These are phyloP conservation scores for Pythium volutum DNA, from an alignment of 352 stramenopile genomes.

Conservation along the genomic window DNA sequence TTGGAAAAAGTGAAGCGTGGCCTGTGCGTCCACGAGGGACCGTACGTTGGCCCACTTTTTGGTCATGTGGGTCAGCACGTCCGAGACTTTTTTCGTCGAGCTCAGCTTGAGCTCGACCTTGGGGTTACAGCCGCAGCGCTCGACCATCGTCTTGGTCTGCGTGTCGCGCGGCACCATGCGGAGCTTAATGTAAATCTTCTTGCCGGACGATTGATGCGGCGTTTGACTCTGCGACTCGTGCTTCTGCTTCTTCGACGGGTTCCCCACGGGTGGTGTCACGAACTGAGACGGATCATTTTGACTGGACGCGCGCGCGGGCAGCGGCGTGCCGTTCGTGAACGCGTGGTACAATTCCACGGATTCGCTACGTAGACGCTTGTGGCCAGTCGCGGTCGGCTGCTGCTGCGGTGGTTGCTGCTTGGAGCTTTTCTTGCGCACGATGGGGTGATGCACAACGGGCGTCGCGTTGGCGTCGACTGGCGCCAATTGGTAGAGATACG, in stretches of 20 bases:
- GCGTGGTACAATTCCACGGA: conserved; percentile 19
- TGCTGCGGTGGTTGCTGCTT: neutral
- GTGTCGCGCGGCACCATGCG: conserved; percentile 75
- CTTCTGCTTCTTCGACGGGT: conserved; percentile 19
- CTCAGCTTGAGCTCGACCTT: conserved; percentile 83
- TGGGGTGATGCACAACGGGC: conserved; percentile 46
- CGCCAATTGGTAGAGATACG: conserved; percentile 19
- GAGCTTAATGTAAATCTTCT: conserved; percentile 85
- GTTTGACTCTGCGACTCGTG: conserved; percentile 28
- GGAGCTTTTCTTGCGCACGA: conserved; percentile 50
- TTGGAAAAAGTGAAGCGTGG: conserved; percentile 55
- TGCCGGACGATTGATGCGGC: conserved; percentile 45
- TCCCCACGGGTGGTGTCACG: conserved; percentile 11
- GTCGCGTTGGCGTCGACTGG: conserved; percentile 8
- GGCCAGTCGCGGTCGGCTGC: neutral
- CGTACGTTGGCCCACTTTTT: conserved; percentile 68
- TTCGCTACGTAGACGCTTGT: conserved; percentile 17
- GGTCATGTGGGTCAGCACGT: conserved; percentile 76
- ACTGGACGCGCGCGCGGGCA: conserved; percentile 5
- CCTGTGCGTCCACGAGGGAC: conserved; percentile 22
- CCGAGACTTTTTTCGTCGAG: conserved; percentile 72
- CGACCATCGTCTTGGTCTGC: conserved; percentile 47
- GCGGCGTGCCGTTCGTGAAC: conserved; percentile 18
- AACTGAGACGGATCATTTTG: neutral
- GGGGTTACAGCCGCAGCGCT: conserved; percentile 46